Percentiles rank a stretch among this genome's conserved stretches.
phyloP scores from a whole-genome alignment of 495 filamentous ascomycete genomes.

The Aspergillus hancockii region DNA sequence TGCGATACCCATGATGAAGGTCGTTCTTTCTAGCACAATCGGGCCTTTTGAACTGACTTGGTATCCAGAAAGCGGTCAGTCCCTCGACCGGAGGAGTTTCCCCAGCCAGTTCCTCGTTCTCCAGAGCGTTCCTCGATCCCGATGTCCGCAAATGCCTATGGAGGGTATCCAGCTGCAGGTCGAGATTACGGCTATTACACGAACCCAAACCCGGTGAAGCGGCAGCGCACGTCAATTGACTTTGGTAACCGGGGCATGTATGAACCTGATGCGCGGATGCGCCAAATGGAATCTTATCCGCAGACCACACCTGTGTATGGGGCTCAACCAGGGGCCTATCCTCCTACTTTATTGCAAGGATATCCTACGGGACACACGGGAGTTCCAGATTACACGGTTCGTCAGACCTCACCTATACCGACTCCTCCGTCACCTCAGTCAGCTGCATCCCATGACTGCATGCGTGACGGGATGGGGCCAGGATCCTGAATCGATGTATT shows the following conservation, averaged over 20 bases:
- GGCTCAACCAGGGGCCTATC: slow-evolving; percentile 39
- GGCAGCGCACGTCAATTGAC: slow-evolving; percentile 47
- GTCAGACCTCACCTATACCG: slow-evolving; percentile 23
- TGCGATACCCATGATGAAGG: slow-evolving; percentile 6
- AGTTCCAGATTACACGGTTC: slow-evolving; percentile 46
- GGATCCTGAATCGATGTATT: neutral
- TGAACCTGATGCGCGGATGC: slow-evolving; percentile 43
- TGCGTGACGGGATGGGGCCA: neutral
- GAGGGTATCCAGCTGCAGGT: slow-evolving; percentile 37
- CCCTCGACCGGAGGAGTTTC: slow-evolving; percentile 42
- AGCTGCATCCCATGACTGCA: neutral
- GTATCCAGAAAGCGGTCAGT: slow-evolving; percentile 39
- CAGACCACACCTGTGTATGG: slow-evolving; percentile 42
- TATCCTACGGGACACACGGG: slow-evolving; percentile 41
- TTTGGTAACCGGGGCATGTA: slow-evolving; percentile 42
- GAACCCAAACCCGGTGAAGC: slow-evolving; percentile 38
- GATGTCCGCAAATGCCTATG: slow-evolving; percentile 34
- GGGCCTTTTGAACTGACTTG: neutral
- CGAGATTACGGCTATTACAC: slow-evolving; percentile 43
- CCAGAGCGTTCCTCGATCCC: slow-evolving; percentile 46
- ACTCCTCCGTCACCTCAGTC: slow-evolving; percentile 3
- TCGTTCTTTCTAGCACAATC: neutral
- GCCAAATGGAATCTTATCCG: slow-evolving; percentile 43
- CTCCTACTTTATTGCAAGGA: slow-evolving; percentile 34
- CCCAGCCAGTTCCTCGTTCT: slow-evolving; percentile 39